phyloP scores from a whole-genome alignment of 2,329 filamentous ascomycete genomes.

The Thielaviopsis musarum region DNA sequence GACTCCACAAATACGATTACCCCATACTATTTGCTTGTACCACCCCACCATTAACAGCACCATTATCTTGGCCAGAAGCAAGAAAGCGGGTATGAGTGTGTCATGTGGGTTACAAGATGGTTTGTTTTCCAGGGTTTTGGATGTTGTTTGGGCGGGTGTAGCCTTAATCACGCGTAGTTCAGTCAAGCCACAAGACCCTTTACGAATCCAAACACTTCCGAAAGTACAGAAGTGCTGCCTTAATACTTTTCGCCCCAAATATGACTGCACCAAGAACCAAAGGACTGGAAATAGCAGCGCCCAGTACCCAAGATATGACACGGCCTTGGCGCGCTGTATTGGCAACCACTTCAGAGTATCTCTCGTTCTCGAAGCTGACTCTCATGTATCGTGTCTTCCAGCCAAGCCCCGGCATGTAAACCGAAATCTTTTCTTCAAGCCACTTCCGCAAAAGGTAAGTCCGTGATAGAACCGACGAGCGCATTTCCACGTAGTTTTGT shows the following conservation, averaged over 20 bases:
- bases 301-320: slow-evolving; percentile 24
- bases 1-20: not conserved
- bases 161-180: not conserved
- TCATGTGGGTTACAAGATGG: not conserved
- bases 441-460: slow-evolving; percentile 68
- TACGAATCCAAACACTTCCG: not conserved
- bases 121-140: not conserved
- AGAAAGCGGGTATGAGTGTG: not conserved
- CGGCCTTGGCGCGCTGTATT: slow-evolving; percentile 53
- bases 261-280: slow-evolving; percentile 2
- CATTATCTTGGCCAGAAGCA: not conserved
- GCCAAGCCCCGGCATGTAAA: slow-evolving; percentile 58
- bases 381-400: slow-evolving; percentile 88
- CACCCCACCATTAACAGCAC: not conserved
- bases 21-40: not conserved
- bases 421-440: slow-evolving; percentile 68
- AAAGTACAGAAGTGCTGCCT: not conserved
- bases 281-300: slow-evolving; percentile 2
- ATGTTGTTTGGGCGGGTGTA: not conserved
- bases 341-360: slow-evolving; percentile 67
- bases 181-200: not conserved
- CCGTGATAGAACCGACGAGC: slow-evolving; percentile 61
- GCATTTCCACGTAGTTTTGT: slow-evolving; percentile 89
- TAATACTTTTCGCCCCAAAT: slow-evolving; percentile 2
- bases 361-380: slow-evolving; percentile 84